phyloP scores from a whole-genome alignment of 1,284 basidiomycete genomes.

The Leccinum pachyderme region DNA sequence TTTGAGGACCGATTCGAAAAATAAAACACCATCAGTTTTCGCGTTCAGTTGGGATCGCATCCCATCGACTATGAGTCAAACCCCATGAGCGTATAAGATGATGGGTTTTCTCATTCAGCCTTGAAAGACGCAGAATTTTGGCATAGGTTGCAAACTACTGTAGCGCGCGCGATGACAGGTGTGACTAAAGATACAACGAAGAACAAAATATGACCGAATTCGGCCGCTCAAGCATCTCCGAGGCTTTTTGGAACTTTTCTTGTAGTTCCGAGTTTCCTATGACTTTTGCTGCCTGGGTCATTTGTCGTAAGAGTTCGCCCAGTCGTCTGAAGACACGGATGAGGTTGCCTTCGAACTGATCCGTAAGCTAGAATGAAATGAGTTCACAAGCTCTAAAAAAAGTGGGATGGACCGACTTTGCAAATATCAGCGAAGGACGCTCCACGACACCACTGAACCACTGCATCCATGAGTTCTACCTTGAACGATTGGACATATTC shows the following conservation, averaged over 20 bases:
- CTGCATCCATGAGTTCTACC: conserved; percentile 97
- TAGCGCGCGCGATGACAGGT: background rate
- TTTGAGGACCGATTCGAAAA: conserved; percentile 38
- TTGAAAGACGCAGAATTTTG: background rate
- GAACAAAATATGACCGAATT: conserved; percentile 95
- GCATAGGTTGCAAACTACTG: background rate
- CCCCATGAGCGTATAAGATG: background rate
- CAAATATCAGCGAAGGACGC: conserved; percentile 96
- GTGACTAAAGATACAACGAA: conserved; percentile 57
- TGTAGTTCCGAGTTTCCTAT: conserved; percentile 94
- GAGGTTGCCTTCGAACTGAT: conserved; percentile 94
- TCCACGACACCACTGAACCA: conserved; percentile 96
- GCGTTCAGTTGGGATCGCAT: background rate
- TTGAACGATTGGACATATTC: conserved; percentile 97
- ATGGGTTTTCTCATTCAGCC: background rate
- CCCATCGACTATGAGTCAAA: background rate
- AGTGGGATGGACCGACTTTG: conserved; percentile 59
- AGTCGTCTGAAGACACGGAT: conserved; percentile 93
- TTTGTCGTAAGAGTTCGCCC: conserved; percentile 93
- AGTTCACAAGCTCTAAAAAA: background rate
- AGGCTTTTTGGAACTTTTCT: conserved; percentile 85
- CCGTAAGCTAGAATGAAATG: conserved; percentile 67
- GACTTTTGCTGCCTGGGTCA: conserved; percentile 92
- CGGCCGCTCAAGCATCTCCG: conserved; percentile 87
- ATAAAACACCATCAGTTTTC: conserved; percentile 5